Evolutionary conservation across 768 basidiomycete species (phyloP).

Genomic region (Rhizopogon vulgaris): DNA sequence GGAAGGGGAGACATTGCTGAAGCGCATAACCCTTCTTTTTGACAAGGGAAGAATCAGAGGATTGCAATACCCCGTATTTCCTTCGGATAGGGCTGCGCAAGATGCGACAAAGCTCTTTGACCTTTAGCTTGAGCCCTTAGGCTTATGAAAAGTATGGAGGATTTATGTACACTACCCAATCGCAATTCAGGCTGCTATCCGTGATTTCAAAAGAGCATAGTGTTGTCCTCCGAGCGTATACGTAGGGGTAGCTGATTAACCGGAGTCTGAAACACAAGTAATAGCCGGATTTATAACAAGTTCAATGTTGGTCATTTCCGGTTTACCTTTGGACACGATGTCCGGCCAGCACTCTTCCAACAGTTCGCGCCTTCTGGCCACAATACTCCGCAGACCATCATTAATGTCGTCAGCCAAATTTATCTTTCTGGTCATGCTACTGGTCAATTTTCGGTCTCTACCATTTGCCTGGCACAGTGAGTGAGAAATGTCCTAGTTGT

Average conservation of each 20-base stretch:
- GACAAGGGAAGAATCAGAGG: constrained; percentile 7
- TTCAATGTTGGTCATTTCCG: too few relatives aligned
- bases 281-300: too few relatives aligned
- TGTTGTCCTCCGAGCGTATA: not conserved
- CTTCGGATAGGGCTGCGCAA: constrained; percentile 12
- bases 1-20: constrained; percentile 10
- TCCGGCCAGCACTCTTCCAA: not conserved
- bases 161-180: not conserved
- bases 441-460: constrained; percentile 56
- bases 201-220: not conserved
- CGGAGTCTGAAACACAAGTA: too few relatives aligned
- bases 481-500: constrained; percentile 20
- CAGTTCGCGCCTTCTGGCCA: not conserved
- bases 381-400: not conserved
- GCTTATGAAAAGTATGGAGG: not conserved
- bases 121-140: not conserved
- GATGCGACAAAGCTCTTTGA: not conserved
- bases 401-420: constrained; percentile 28
- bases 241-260: too few relatives aligned
- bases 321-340: not conserved
- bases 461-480: constrained; percentile 67
- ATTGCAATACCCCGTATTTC: constrained; percentile 19
- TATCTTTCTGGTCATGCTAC: constrained; percentile 39
- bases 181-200: not conserved
- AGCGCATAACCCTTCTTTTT: constrained; percentile 15